A percentile compares a stretch with the other conserved stretches of the same genome.
These are phyloP conservation scores for Coffea humblotiana DNA, from an alignment of 305 asterid genomes.

Conservation along the genomic window DNA sequence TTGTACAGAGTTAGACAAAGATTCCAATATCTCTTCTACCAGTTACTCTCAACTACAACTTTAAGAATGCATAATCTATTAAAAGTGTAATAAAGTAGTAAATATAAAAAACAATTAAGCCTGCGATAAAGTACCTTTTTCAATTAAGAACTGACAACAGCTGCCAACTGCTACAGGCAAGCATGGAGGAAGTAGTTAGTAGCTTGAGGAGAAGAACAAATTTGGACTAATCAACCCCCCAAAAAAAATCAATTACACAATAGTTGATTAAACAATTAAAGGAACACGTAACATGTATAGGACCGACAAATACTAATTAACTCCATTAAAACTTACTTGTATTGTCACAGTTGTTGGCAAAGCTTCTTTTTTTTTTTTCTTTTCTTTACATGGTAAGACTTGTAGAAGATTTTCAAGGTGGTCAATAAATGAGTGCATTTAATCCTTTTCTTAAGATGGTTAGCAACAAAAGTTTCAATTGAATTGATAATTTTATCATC, in stretches of 20 bases:
- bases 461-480: not conserved
- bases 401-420: not conserved
- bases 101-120: not conserved
- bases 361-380: not conserved
- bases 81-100: not conserved
- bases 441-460: constrained; percentile 2
- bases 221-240: not conserved
- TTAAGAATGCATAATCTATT: not conserved
- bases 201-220: not conserved
- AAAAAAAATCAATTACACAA: not conserved
- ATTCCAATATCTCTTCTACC: not conserved
- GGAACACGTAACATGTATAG: not conserved
- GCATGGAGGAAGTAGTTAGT: not conserved
- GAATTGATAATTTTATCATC: not conserved
- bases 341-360: not conserved
- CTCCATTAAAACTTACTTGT: not conserved
- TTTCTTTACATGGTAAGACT: too few species aligned
- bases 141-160: not conserved
- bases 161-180: constrained; percentile 6
- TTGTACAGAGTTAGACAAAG: not conserved
- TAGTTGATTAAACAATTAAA: not conserved
- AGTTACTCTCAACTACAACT: not conserved
- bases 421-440: not conserved
- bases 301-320: not conserved
- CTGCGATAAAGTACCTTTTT: not conserved